phyloP scores from a whole-genome alignment of 345 rosid species.

The Eucalyptus pumila region DNA sequence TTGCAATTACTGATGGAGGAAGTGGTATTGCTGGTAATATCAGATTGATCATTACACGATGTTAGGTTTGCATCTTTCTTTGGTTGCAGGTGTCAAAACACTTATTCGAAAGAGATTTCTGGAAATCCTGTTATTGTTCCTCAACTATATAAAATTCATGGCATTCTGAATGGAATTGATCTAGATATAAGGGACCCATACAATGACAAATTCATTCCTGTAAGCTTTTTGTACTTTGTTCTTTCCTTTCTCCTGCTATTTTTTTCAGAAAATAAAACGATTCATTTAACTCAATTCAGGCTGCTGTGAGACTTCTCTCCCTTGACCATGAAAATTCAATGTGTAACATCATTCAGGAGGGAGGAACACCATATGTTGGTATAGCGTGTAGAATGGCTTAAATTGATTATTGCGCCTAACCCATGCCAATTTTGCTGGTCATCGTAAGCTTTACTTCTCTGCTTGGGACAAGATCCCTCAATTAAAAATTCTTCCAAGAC shows the following conservation, averaged over 20 bases:
- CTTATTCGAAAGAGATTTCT: conserved; percentile 76
- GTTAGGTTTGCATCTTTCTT: neutral
- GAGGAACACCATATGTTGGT: neutral
- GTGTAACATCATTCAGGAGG: neutral
- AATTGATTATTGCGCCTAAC: neutral
- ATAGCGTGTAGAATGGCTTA: neutral
- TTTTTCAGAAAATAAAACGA: neutral
- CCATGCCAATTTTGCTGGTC: neutral
- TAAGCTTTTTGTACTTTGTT: conserved; percentile 14
- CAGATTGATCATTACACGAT: neutral
- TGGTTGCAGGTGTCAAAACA: conserved; percentile 59
- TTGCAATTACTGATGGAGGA: neutral
- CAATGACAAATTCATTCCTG: conserved; percentile 70
- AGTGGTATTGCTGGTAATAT: neutral
- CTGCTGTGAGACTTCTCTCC: neutral
- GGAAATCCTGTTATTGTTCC: conserved; percentile 64
- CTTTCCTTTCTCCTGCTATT: neutral
- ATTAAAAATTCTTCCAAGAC: neutral
- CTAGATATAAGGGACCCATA: conserved; percentile 91
- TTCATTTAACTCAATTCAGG: neutral
- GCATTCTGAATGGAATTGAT: conserved; percentile 89
- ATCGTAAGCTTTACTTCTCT: neutral
- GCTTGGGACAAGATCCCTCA: neutral
- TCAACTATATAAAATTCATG: conserved; percentile 67
- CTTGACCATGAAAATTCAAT: neutral